Percentiles rank a stretch among this genome's conserved stretches.
These are phyloP conservation scores for Gymnopilus dilepis DNA, from an alignment of 768 basidiomycete species.

Conservation along the genomic window DNA sequence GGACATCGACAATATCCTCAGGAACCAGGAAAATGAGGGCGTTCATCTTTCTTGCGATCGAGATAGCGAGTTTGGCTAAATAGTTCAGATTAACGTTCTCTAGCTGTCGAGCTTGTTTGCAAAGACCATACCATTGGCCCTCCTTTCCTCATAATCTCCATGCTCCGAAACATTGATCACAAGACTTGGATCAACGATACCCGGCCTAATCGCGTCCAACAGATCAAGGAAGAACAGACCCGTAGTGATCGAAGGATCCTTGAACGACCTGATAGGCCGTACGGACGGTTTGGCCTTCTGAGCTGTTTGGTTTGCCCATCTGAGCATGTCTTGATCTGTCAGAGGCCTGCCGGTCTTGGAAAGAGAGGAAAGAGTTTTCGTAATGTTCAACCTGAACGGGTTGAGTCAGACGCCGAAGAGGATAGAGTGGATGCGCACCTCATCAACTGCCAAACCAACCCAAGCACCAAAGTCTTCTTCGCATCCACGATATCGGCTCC, in stretches of 20 bases:
- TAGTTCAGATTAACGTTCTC: no score
- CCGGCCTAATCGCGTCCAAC: conserved; percentile 88
- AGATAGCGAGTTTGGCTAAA: conserved; percentile 94
- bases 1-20: conserved; percentile 95
- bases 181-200: conserved; percentile 90
- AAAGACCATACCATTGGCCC: conserved; percentile 81
- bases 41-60: conserved; percentile 98
- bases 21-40: conserved; percentile 96
- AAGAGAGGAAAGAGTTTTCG: conserved; percentile 83
- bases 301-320: conserved; percentile 93
- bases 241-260: conserved; percentile 87
- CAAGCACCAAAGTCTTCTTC: conserved; percentile 89
- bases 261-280: conserved; percentile 86
- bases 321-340: conserved; percentile 91
- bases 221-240: conserved; percentile 94
- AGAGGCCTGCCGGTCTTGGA: conserved; percentile 81
- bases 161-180: conserved; percentile 64
- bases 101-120: background rate
- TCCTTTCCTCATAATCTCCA: conserved; percentile 84
- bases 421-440: conserved; percentile 49
- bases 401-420: background rate
- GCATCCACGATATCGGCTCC: conserved; percentile 97
- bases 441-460: conserved; percentile 98
- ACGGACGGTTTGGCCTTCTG: conserved; percentile 66
- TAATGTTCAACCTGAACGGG: conserved; percentile 77